Conservation (phyloP, 352 stramenopile genomes). For the Pseudoperonospora humuli region DNA sequence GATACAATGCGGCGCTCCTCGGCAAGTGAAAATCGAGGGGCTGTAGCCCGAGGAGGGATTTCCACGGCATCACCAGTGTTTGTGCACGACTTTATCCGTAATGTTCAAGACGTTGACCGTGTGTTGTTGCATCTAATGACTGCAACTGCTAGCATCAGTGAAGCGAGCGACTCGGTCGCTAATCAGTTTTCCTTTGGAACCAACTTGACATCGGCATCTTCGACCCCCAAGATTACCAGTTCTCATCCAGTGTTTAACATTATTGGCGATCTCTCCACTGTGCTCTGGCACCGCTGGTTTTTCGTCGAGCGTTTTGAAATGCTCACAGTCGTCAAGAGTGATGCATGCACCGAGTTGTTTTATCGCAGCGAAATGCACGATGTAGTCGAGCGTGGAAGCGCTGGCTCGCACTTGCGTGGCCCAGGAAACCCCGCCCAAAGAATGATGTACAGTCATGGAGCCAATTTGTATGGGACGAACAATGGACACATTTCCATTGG, state of each 20-base stretch:
- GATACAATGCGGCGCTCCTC: slow-evolving; percentile 35
- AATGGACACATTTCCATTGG: slow-evolving; percentile 30
- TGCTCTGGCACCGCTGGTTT: slow-evolving; percentile 88
- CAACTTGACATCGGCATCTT: slow-evolving; percentile 19
- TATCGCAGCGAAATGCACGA: slow-evolving; percentile 42
- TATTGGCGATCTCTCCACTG: slow-evolving; percentile 76
- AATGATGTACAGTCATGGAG: slow-evolving; percentile 28
- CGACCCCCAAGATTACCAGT: slow-evolving; percentile 30
- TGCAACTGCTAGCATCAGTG: slow-evolving; percentile 37
- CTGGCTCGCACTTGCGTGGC: slow-evolving; percentile 18
- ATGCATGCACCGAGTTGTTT: slow-evolving; percentile 51
- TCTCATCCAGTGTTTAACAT: slow-evolving; percentile 86
- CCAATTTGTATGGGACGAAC: slow-evolving; percentile 27
- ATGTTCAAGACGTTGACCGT: slow-evolving; percentile 81
- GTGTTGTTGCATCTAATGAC: slow-evolving; percentile 82
- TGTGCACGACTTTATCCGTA: slow-evolving; percentile 76
- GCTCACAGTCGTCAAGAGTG: slow-evolving; percentile 61
- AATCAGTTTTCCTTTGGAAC: slow-evolving; percentile 72
- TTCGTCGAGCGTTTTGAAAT: slow-evolving; percentile 85
- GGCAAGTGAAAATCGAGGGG: slow-evolving; percentile 1
- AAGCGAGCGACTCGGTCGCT: slow-evolving; percentile 34
- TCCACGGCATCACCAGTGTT: slow-evolving; percentile 32
- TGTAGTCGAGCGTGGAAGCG: slow-evolving; percentile 25
- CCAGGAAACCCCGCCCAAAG: slow-evolving; percentile 18
- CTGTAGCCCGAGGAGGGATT: slow-evolving; percentile 3